Evolutionary conservation across 805 yeast species (phyloP).

Genomic region (Suhomyces sp.): DNA sequence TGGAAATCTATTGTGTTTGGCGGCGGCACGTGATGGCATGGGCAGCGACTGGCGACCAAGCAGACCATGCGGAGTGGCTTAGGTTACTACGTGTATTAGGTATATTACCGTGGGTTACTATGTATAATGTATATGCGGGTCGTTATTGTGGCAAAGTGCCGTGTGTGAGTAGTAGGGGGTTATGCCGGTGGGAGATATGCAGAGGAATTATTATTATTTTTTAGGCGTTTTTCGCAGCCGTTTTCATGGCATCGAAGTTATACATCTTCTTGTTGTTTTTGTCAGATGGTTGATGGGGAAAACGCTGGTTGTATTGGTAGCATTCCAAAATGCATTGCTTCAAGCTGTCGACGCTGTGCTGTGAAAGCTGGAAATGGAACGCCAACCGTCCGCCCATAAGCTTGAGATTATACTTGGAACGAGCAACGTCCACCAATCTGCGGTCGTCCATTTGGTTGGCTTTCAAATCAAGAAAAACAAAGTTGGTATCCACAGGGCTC

Average conservation of each 20-base stretch:
- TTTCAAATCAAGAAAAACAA: slow-evolving; percentile 68
- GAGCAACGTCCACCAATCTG: slow-evolving; percentile 50
- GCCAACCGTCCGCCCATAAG: slow-evolving; percentile 75
- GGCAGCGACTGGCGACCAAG: background rate
- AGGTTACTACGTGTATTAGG: background rate
- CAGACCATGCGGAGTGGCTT: background rate
- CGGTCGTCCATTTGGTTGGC: slow-evolving; percentile 55
- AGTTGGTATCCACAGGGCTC: slow-evolving; percentile 80
- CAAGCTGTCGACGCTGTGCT: slow-evolving; percentile 28
- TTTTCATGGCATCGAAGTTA: slow-evolving; percentile 8
- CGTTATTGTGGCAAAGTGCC: background rate
- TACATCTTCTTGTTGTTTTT: slow-evolving; percentile 14
- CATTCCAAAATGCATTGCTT: slow-evolving; percentile 59
- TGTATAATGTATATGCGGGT: background rate
- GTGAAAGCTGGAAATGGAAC: slow-evolving; percentile 56
- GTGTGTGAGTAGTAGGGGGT: background rate
- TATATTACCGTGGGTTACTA: background rate
- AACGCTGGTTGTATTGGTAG: slow-evolving; percentile 13
- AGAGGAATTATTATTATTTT: background rate
- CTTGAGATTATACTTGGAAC: slow-evolving; percentile 54
- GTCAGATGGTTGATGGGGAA: slow-evolving; percentile 8
- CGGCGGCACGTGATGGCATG: background rate
- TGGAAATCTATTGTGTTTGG: background rate
- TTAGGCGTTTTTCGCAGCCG: background rate
- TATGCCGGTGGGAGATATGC: background rate